Conservation (phyloP, 345 rosid genomes). For the Clarkia xantiana region DNA sequence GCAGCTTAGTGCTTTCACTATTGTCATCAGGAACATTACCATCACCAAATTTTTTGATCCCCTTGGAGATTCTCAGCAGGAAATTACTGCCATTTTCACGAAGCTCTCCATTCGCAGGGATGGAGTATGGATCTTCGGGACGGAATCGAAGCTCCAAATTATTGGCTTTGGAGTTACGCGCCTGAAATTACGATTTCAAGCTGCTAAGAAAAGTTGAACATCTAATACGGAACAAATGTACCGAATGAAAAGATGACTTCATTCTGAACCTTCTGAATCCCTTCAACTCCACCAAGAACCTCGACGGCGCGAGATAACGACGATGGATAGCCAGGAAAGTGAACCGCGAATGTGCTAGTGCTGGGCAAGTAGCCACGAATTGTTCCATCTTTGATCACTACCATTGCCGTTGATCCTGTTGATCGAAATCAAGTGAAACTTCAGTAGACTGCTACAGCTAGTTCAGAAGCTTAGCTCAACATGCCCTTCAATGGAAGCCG, state of each 20-base stretch:
- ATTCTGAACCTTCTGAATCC: slow-evolving; percentile 34
- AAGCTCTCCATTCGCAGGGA: slow-evolving; percentile 61
- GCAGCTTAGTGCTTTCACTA: slow-evolving; percentile 5
- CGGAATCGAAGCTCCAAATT: slow-evolving; percentile 72
- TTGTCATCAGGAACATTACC: slow-evolving; percentile 5
- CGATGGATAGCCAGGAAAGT: slow-evolving; percentile 81
- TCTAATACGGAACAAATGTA: no score
- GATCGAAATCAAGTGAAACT: no score
- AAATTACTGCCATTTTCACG: slow-evolving; percentile 33
- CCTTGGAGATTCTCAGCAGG: slow-evolving; percentile 44
- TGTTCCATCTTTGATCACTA: slow-evolving; percentile 50
- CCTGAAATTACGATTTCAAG: slow-evolving; percentile 15
- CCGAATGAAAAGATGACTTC: neutral
- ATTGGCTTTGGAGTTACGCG: slow-evolving; percentile 38
- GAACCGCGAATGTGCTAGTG: slow-evolving; percentile 44
- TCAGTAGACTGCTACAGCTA: no score
- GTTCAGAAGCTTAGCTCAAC: no score
- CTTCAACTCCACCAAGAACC: slow-evolving; percentile 71
- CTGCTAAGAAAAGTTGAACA: no score
- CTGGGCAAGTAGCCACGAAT: slow-evolving; percentile 53
- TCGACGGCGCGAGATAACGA: slow-evolving; percentile 56
- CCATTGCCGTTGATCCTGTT: slow-evolving; percentile 25
- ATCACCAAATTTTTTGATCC: slow-evolving; percentile 13
- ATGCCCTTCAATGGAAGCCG: no score
- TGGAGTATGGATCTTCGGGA: slow-evolving; percentile 82